phyloP scores from a whole-genome alignment of 2,329 filamentous ascomycete genomes.

The Leptographium lundbergii region DNA sequence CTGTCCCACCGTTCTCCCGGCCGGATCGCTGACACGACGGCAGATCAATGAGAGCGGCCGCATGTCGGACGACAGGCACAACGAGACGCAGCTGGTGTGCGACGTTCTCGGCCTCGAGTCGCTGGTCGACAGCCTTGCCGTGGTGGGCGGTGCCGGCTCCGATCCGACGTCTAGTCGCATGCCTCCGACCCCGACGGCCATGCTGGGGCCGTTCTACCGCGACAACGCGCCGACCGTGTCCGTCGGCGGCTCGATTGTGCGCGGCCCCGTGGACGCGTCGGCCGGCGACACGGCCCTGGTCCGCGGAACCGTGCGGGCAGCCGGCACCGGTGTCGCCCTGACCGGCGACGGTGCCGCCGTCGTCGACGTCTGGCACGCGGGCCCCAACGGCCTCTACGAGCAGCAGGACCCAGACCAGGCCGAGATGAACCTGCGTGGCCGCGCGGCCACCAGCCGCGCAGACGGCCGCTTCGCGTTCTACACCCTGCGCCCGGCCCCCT shows the following conservation, averaged over 20 bases:
- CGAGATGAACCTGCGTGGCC: conserved; percentile 63
- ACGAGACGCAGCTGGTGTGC: conserved; percentile 55
- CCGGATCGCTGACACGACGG: no score
- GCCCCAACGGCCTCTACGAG: conserved; percentile 35
- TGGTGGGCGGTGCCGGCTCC: conserved; percentile 30
- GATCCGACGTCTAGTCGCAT: no score
- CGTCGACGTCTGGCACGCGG: conserved; percentile 53
- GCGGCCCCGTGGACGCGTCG: conserved; percentile 7
- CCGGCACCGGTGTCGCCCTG: conserved; percentile 37
- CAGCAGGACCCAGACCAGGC: conserved; percentile 37
- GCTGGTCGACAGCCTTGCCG: conserved; percentile 53
- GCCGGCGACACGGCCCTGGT: conserved; percentile 24
- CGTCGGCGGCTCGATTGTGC: conserved; percentile 45
- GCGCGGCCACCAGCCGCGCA: conserved; percentile 51
- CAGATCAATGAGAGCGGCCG: conserved; percentile 50
- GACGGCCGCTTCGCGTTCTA: conserved; percentile 52
- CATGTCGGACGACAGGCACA: conserved; percentile 47
- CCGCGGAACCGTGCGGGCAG: conserved; percentile 43
- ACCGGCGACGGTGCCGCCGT: conserved; percentile 34
- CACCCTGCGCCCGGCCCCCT: conserved; percentile 46
- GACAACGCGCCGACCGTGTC: conserved; percentile 44
- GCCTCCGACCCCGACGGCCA: conserved; percentile 46
- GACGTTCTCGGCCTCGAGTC: conserved; percentile 56
- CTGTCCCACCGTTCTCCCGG: not conserved
- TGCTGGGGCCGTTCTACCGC: conserved; percentile 60